These are phyloP conservation scores for Citrullus mucosospermus DNA, from an alignment of 306 rosid species.

Conservation along the genomic window DNA sequence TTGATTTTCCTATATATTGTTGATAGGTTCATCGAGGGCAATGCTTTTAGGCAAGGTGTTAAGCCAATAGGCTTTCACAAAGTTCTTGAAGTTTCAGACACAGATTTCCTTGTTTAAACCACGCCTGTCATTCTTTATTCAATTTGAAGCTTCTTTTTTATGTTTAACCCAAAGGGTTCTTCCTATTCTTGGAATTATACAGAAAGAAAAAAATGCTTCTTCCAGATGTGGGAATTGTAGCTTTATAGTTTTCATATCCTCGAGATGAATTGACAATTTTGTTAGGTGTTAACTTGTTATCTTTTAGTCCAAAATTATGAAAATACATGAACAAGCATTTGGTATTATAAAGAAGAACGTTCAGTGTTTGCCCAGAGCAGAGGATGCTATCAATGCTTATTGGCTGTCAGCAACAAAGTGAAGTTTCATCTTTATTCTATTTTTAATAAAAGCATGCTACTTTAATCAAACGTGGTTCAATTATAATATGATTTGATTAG, in stretches of 20 bases:
- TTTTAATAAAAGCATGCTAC: neutral
- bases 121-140: slow-evolving; percentile 11
- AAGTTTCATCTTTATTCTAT: neutral
- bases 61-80: slow-evolving; percentile 73
- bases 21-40: slow-evolving; percentile 33
- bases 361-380: neutral
- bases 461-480: neutral
- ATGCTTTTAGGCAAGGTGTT: slow-evolving; percentile 79
- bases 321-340: neutral
- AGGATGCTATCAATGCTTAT: neutral
- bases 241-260: neutral
- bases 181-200: slow-evolving; percentile 26
- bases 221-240: neutral
- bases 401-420: neutral
- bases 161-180: slow-evolving; percentile 24
- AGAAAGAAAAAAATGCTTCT: slow-evolving; percentile 6
- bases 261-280: neutral
- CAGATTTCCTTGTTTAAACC: slow-evolving; percentile 70
- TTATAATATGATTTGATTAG: neutral
- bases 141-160: slow-evolving; percentile 14
- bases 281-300: neutral
- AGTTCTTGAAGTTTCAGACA: slow-evolving; percentile 85
- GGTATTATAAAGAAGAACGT: neutral
- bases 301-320: neutral
- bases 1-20: neutral